Evolutionary conservation across 148 eudicot species (phyloP).

Genomic region (Talinum fruticosum): DNA sequence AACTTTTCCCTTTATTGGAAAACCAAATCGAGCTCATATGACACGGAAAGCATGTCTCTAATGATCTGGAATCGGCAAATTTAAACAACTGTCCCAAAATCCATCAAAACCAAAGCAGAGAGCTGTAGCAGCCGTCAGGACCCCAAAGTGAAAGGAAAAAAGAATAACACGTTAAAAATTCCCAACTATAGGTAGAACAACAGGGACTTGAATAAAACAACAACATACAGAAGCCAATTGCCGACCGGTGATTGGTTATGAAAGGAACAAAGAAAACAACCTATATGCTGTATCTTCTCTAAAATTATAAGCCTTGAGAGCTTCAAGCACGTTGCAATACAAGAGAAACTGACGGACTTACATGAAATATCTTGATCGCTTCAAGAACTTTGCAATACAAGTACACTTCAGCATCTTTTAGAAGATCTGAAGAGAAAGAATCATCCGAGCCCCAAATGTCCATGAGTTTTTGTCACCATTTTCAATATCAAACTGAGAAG

Average conservation of each 20-base stretch:
- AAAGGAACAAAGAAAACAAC: neutral
- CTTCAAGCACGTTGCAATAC: slow-evolving; percentile 65
- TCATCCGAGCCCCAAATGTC: slow-evolving; percentile 61
- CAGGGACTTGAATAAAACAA: neutral
- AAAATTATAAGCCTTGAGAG: slow-evolving; percentile 8
- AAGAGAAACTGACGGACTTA: slow-evolving; percentile 45
- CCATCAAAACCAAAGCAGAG: neutral
- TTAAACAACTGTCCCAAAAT: neutral
- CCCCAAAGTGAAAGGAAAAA: neutral
- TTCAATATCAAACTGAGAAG: slow-evolving; percentile 26
- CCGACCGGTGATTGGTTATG: neutral
- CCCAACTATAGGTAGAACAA: neutral
- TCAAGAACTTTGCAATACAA: slow-evolving; percentile 78
- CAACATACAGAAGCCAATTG: neutral
- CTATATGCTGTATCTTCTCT: neutral
- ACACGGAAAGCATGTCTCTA: neutral
- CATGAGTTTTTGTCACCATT: slow-evolving; percentile 29
- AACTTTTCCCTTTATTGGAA: too few species aligned
- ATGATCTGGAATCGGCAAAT: neutral
- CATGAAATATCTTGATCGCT: slow-evolving; percentile 64
- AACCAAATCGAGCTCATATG: neutral
- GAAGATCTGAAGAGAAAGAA: slow-evolving; percentile 20
- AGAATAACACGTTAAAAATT: neutral
- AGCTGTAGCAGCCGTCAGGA: neutral
- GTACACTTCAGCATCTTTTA: slow-evolving; percentile 43